Base-by-base conservation (phyloP, 2,329 filamentous ascomycete species). In the Dactylellina leptospora region DNA sequence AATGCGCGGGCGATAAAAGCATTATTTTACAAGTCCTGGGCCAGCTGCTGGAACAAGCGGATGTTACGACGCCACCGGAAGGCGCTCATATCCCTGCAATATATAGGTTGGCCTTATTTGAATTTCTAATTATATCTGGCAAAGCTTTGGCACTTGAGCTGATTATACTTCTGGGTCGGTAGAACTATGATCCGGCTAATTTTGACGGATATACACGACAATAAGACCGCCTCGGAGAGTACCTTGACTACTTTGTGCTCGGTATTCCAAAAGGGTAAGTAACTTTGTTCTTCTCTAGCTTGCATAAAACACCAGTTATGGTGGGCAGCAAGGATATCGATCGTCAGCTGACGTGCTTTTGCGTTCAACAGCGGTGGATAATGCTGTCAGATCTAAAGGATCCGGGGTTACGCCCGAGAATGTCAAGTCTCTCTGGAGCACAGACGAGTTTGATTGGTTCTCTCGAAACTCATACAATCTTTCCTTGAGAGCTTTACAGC, bases 401-500 rank as follows among this genome's bases (percentile, higher is more conserved):
- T 25, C 23, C 16, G 74, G 68, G 28, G 20, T 44, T 8, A 42
- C 47, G 38, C 16, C 54, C 18, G 22, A 56, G 27, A 48, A 18
- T n/a, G 28, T 9, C 51, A 75, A 56, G 48, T 73, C 47, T 13
- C 83, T 0, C 92, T 92, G 77, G 85, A 84, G 0, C 66, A 83
- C 0, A 30, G 78, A 82, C 2, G 92, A 96, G 76, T 82, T 96
- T 2, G 85, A 93, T 75, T 96, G 92, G 92, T 93, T 96, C 78
- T 89, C 88, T 36, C 88, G 88, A 74, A 93, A 90, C 74, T 85
- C 89, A 0, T 96, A 96, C 81, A 96, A 95, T 75, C 79, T 92
- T 4, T 88, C 87, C 0, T 79, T 93, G 3, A 54, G 74, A 25
- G 71, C 76, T 16, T 58, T 77, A 60, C 86, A 87, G 71, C 82